Evolutionary conservation across 805 yeast species (phyloP).

Genomic region (Metschnikowia drakensbergensis): DNA sequence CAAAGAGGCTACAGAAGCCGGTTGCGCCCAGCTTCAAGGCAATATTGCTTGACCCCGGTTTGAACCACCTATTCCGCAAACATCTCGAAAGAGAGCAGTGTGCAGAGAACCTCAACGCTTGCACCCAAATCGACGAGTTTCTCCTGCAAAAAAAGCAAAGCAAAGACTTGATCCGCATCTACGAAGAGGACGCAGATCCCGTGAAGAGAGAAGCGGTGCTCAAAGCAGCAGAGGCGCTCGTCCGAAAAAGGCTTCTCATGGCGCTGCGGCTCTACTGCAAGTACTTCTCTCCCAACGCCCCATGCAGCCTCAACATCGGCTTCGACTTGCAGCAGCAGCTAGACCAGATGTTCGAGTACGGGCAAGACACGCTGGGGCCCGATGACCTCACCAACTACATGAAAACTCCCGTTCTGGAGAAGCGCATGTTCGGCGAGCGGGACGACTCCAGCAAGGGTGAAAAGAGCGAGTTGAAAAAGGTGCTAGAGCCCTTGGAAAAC

Average conservation of each 20-base stretch:
- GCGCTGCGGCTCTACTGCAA: constrained; percentile 65
- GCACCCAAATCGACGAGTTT: constrained; percentile 53
- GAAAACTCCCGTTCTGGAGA: constrained; percentile 13
- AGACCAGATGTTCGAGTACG: constrained; percentile 21
- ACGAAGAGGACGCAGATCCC: constrained; percentile 15
- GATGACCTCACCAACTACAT: constrained; percentile 11
- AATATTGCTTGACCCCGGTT: constrained; percentile 69
- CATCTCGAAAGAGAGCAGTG: constrained; percentile 65
- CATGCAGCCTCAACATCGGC: constrained; percentile 67
- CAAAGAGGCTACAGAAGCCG: not conserved
- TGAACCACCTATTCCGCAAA: constrained; percentile 60
- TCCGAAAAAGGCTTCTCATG: constrained; percentile 54
- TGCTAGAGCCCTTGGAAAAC: constrained; percentile 6
- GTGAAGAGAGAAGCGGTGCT: constrained; percentile 12
- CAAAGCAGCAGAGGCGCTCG: constrained; percentile 24
- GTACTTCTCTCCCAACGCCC: constrained; percentile 62
- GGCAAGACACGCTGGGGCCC: not conserved
- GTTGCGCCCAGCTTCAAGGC: constrained; percentile 21
- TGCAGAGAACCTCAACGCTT: constrained; percentile 74
- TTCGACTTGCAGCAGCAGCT: constrained; percentile 46
- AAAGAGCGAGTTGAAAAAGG: constrained; percentile 5
- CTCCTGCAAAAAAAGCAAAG: constrained; percentile 43
- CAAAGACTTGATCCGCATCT: constrained; percentile 29
- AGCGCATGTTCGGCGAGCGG: not conserved
- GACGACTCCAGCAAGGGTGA: not conserved